A percentile compares a stretch with the other conserved stretches of the same genome.
phyloP scores from a whole-genome alignment of 495 filamentous ascomycete genomes.

The Daldinia decipiens region DNA sequence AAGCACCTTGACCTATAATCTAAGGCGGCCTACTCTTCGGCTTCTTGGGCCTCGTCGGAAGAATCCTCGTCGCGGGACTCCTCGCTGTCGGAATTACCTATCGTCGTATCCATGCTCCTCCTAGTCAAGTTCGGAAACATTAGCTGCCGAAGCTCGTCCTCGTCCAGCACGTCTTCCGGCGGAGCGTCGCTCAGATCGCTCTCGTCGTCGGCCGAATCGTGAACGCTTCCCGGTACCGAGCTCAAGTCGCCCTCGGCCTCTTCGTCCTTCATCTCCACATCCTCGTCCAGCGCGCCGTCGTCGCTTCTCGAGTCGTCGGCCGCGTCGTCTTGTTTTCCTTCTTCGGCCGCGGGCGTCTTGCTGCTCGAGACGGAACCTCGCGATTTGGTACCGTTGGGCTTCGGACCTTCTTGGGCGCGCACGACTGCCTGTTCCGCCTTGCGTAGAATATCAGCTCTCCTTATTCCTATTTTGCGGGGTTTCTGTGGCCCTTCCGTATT shows the following conservation, averaged over 20 bases:
- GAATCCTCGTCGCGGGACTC: neutral
- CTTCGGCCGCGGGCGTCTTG: constrained; percentile 47
- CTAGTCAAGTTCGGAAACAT: constrained; percentile 57
- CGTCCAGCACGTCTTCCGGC: constrained; percentile 60
- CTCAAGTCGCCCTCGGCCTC: constrained; percentile 49
- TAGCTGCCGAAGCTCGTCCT: constrained; percentile 55
- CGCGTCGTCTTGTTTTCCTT: constrained; percentile 48
- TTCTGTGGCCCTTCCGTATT: constrained; percentile 47
- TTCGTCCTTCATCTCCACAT: constrained; percentile 46
- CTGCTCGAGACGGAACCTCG: constrained; percentile 57
- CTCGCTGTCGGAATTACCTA: constrained; percentile 33
- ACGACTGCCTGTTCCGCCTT: constrained; percentile 61
- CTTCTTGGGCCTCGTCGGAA: constrained; percentile 9
- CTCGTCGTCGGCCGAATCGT: constrained; percentile 83
- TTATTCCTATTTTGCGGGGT: constrained; percentile 51
- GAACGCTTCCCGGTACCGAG: constrained; percentile 67
- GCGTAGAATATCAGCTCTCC: constrained; percentile 59
- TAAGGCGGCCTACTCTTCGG: constrained; percentile 3
- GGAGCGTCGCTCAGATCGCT: constrained; percentile 78
- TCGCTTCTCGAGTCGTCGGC: constrained; percentile 39
- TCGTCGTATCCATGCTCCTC: constrained; percentile 48
- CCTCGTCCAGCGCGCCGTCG: constrained; percentile 26
- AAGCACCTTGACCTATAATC: neutral
- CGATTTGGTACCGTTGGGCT: constrained; percentile 49
- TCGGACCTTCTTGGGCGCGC: constrained; percentile 55